Evolutionary conservation across 768 basidiomycete species (phyloP).

Genomic region (Calvatia gigantea): DNA sequence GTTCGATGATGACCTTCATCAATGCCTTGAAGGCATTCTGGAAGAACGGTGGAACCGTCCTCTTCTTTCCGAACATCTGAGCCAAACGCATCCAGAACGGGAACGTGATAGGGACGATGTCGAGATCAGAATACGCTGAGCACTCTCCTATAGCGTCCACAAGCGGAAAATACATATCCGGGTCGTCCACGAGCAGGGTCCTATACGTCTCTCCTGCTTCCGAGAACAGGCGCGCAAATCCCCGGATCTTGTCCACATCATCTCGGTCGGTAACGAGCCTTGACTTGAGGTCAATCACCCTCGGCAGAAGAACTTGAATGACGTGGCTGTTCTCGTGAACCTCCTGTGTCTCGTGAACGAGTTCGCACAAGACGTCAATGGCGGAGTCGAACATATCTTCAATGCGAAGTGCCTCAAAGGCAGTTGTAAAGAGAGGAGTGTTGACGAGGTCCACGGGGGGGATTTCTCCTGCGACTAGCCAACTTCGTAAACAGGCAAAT

Average conservation of each 20-base stretch:
- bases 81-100: conserved; percentile 98
- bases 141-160: conserved; percentile 94
- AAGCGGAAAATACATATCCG: conserved; percentile 90
- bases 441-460: conserved; percentile 56
- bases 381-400: conserved; percentile 92
- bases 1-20: conserved; percentile 81
- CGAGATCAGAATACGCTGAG: conserved; percentile 88
- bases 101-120: conserved; percentile 97
- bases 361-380: conserved; percentile 87
- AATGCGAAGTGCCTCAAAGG: conserved; percentile 80
- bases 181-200: conserved; percentile 80
- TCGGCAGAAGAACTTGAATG: conserved; percentile 85
- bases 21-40: conserved; percentile 80
- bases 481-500: conserved; percentile 81
- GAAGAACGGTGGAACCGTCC: conserved; percentile 71
- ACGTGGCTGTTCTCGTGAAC: conserved; percentile 89
- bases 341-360: conserved; percentile 98
- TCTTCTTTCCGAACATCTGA: conserved; percentile 78
- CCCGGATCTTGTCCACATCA: conserved; percentile 86
- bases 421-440: conserved; percentile 75
- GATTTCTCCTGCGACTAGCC: conserved; percentile 88
- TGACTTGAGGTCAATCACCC: conserved; percentile 71
- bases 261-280: conserved; percentile 58
- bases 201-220: conserved; percentile 98
- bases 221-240: conserved; percentile 88